phyloP scores from a whole-genome alignment of 164 flowering plant genomes.

The Saururus chinensis region DNA sequence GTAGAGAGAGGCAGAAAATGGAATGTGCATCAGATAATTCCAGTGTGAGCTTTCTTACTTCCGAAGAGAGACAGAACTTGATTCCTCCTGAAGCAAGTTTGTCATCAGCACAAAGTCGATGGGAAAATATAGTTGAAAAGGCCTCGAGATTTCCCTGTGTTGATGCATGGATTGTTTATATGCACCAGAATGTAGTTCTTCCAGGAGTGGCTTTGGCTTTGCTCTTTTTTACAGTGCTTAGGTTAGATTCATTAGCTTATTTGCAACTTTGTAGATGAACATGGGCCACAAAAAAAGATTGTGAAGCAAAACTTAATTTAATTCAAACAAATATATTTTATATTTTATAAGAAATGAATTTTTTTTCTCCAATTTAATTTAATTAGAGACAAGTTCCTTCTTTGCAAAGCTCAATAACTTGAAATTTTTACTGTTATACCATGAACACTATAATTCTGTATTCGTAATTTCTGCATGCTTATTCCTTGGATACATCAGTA shows the following conservation, averaged over 20 bases:
- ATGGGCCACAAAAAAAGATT: background rate
- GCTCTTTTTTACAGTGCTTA: conserved; percentile 72
- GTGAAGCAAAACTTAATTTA: background rate
- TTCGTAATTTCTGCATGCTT: background rate
- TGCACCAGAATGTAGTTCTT: conserved; percentile 58
- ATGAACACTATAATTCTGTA: no score
- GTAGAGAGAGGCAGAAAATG: conserved; percentile 22
- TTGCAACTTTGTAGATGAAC: background rate
- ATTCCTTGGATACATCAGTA: no score
- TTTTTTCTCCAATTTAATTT: no score
- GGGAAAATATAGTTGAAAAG: conserved; percentile 13
- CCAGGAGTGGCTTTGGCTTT: conserved; percentile 76
- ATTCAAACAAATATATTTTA: no score
- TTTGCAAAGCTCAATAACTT: no score
- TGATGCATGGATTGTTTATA: conserved; percentile 60
- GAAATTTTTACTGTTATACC: no score
- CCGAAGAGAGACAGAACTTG: conserved; percentile 11
- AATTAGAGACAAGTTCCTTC: no score
- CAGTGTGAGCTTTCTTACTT: conserved; percentile 10
- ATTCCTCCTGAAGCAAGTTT: conserved; percentile 12
- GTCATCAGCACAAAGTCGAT: conserved; percentile 4
- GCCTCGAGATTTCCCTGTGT: conserved; percentile 28
- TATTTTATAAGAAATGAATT: no score
- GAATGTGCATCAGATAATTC: conserved; percentile 10
- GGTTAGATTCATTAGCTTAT: conserved; percentile 25